Evolutionary conservation across 148 eudicot species (phyloP), one percentile per base, ranked within the genome.

Genomic region (Rhododendron williamsianum): DNA sequence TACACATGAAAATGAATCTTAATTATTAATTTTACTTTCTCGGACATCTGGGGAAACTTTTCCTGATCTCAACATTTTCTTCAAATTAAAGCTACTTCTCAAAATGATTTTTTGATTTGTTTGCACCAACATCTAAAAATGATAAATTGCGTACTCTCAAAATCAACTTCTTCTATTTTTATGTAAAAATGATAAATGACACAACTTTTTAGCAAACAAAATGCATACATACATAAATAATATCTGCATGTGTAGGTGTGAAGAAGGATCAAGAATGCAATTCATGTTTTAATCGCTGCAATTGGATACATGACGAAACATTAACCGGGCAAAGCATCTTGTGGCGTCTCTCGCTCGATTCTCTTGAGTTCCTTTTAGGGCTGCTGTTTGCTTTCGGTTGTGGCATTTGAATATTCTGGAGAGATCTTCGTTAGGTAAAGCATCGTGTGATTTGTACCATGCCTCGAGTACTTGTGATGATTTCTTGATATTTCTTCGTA

Each of bases 321-420:
- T 63, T 41, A 9, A 21, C 49, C 49, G 18, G 83, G 27, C 27
- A 81, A 81, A 56, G 48, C 33, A n/a, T 18, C n/a, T 30, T 15
- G 35, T 52, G 23, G 58, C 35, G 18, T 45, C 18, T 48, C 36
- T 25, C 21, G 6, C 69, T 35, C 13, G 74, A 36, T 60, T 82
- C 84, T 82, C 84, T 82, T 36, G 74, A 82, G 74, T 60, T n/a
- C 33, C 69, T 51, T 41, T 82, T 41, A 9, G 41, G 25, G 15
- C 48, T 21, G 19, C 49, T 81, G 48, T 35, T 33, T 38, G 49
- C 83, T 81, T 81, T 36, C 49, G 33, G 38, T 23, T 2, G 67
- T 45, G 67, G 72, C 48, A 58, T 36, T 35, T 58, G 72, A 58
- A 81, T 58, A 56, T 81, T 67, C 43, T 58, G 76, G 8, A 25